Percentiles rank a stretch among this genome's conserved stretches.
Evolutionary conservation across 148 eudicot genomes (phyloP).

Genomic region (Rhododendron mucronatum): DNA sequence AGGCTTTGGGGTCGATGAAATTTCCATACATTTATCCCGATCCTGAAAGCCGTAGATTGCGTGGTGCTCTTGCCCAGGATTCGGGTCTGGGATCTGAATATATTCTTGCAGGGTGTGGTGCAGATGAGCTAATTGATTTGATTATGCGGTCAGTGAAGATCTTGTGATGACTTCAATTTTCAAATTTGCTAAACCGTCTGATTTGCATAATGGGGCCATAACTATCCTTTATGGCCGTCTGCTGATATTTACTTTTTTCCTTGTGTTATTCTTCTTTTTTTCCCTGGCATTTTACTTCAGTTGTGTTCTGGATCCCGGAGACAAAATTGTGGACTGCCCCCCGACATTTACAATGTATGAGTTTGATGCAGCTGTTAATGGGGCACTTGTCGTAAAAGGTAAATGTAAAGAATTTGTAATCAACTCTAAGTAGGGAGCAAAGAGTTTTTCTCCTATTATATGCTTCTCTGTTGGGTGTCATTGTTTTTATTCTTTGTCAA

Average conservation of each 20-base stretch:
- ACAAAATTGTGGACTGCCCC: conserved; percentile 92
- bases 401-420: conserved; percentile 2
- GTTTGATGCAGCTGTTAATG: conserved; percentile 95
- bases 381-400: conserved; percentile 79
- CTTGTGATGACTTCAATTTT: conserved; percentile 2
- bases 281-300: conserved; percentile 39
- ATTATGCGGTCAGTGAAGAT: conserved; percentile 79
- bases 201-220: background rate
- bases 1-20: conserved; percentile 78
- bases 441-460: background rate
- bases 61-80: conserved; percentile 92
- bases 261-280: background rate
- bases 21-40: conserved; percentile 95
- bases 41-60: conserved; percentile 86
- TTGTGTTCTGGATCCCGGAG: conserved; percentile 95
- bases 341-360: conserved; percentile 98
- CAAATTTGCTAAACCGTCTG: conserved; percentile 3
- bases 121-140: conserved; percentile 93
- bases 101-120: conserved; percentile 94
- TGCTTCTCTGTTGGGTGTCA: background rate
- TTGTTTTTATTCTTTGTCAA: background rate
- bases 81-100: conserved; percentile 84
- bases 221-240: background rate
- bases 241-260: conserved; percentile 1
- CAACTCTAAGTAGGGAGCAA: background rate